Evolutionary conservation across 2,329 filamentous ascomycete species (phyloP).

Genomic region (Neoascochyta sp.): DNA sequence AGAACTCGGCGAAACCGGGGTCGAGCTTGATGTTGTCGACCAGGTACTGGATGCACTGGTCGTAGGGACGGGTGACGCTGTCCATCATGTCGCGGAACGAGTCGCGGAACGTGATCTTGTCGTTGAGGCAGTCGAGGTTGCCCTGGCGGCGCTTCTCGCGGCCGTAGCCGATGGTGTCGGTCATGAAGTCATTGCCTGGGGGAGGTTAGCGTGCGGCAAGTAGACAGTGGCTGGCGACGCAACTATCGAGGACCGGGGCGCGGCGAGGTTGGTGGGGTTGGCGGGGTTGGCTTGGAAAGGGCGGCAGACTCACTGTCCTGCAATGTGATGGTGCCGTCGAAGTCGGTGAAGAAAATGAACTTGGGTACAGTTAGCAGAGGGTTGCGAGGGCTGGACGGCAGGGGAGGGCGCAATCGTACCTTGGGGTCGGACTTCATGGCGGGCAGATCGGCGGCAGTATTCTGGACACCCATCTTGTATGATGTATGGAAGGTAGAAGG

Average conservation of each 20-base stretch:
- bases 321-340: conserved; percentile 91
- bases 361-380: conserved; percentile 34
- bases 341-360: conserved; percentile 98
- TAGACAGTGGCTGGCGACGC: conserved; percentile 6
- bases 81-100: conserved; percentile 91
- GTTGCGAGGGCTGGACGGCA: conserved; percentile 3
- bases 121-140: conserved; percentile 73
- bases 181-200: conserved; percentile 65
- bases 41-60: conserved; percentile 75
- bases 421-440: conserved; percentile 60
- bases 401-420: conserved; percentile 13
- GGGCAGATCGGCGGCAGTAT: conserved; percentile 38
- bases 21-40: conserved; percentile 83
- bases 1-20: conserved; percentile 83
- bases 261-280: conserved; percentile 1
- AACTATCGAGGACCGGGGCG: conserved; percentile 5
- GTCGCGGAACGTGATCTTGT: conserved; percentile 69
- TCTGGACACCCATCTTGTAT: conserved; percentile 33
- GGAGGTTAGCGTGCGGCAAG: conserved; percentile 11
- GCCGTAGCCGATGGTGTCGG: conserved; percentile 88
- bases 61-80: conserved; percentile 74
- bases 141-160: conserved; percentile 63
- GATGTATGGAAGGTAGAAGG: too few relatives aligned
- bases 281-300: conserved; percentile 2
- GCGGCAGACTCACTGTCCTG: conserved; percentile 54